Evolutionary conservation across 176 grass and related monocot genomes (phyloP), one percentile per base, ranked within the genome.

Genomic region (Elaeis guineensis): DNA sequence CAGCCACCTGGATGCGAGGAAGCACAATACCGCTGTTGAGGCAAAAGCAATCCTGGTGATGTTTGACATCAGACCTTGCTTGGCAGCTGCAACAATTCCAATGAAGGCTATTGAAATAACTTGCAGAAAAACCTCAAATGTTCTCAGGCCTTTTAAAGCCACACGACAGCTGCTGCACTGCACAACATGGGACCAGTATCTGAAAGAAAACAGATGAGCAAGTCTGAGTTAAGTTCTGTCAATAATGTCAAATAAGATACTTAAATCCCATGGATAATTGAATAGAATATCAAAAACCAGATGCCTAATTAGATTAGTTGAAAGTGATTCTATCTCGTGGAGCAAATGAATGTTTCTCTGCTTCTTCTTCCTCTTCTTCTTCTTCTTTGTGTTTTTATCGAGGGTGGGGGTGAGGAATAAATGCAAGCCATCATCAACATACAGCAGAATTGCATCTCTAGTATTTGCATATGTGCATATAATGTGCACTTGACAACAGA

Each of bases 141-240:
- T 69, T 61, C 74, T 84, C 72, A 90, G 77, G 50, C 25, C 8
- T 55, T 90, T 96, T 17, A 90, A 76, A 6, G 69, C 92, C 0
- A 64, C 26, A 19, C 58, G 77, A 66, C 91, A 96, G 78, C 86
- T 87, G 4, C 57, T 84, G 75, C 91, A 96, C 69, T 87, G 86
- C 53, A 24, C 72, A 24, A 90, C 91, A 59, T 96, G 91, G 0
- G 91, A 90, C 83, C 91, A 96, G 58, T 96, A 96, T 80, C 91
- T 96, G 78, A n/a, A 65, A 72, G 24, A 52, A 60, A 50, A 75
- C 53, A 59, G 5, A 19, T 30, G 25, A 67, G 22, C 14, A 51
- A 66, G 17, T 17, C 48, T 35, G 21, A 18, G 12, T 30, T 30
- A 30, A 30, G 5, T 5, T 54, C 20, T n/a, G 14, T n/a, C 19